Conservation (phyloP, 257 asterid genomes). For the Pogostemon cablin region DNA sequence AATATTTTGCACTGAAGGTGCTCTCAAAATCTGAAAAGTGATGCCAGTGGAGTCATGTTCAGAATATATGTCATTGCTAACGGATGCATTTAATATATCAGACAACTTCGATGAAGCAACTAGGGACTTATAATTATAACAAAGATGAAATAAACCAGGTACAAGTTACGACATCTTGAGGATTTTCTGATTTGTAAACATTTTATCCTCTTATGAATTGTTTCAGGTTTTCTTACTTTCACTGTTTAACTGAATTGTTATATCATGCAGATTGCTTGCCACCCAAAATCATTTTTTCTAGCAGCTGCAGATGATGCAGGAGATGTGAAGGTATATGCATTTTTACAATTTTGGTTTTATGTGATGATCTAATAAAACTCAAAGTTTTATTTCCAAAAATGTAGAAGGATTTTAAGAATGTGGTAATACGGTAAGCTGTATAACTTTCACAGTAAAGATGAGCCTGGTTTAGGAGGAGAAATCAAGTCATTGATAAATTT, state of each 20-base stretch:
- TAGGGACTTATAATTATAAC: constrained; percentile 71
- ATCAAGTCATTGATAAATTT: background rate
- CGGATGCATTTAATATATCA: constrained; percentile 35
- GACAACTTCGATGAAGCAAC: constrained; percentile 66
- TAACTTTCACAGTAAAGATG: background rate
- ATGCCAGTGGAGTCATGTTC: background rate
- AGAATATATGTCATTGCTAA: constrained; percentile 26
- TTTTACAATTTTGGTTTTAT: constrained; percentile 19
- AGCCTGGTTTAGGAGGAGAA: background rate
- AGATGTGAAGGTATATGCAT: constrained; percentile 76
- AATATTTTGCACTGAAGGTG: background rate
- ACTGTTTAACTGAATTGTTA: background rate
- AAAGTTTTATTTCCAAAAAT: background rate
- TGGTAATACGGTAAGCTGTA: background rate
- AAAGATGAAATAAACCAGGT: constrained; percentile 97
- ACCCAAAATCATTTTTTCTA: constrained; percentile 77
- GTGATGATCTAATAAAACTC: background rate
- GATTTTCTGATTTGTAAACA: constrained; percentile 11
- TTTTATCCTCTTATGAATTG: constrained; percentile 9
- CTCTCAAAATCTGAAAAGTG: constrained; percentile 12
- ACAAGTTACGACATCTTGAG: constrained; percentile 29
- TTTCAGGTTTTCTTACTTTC: constrained; percentile 5
- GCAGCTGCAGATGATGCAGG: constrained; percentile 98
- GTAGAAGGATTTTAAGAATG: constrained; percentile 12
- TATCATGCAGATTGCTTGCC: constrained; percentile 67